Evolutionary conservation across 2,329 filamentous ascomycete species (phyloP), one percentile per base, ranked within the genome.

Genomic region (Penicillium verrucosum): DNA sequence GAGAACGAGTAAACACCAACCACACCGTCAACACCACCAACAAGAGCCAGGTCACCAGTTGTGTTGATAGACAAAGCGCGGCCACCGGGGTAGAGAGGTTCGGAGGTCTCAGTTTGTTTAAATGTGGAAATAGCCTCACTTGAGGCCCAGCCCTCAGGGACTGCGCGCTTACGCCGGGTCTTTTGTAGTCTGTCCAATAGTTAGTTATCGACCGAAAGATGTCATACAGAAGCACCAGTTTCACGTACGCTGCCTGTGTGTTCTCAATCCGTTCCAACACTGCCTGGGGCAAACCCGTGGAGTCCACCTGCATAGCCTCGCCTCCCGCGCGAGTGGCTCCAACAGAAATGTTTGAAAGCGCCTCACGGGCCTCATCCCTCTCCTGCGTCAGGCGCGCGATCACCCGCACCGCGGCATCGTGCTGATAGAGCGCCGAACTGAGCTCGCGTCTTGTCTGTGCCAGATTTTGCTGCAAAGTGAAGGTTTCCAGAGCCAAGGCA

Each of bases 401-500:
- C 47, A 99, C 94, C 61, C 94, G 84, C 48, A 96, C 87, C n/a
- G 94, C 94, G 2, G 94, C 93, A 80, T 99, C 94, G 68, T 97
- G 90, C 77, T 97, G 93, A 77, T 99, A 99, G 25, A 99, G 82
- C 0, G 94, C 90, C 1, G 91, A 94, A 55, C 91, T 91, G 55
- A 99, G 85, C 79, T 99, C 94, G 77, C 97, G 92, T 63, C 93
- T 83, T 41, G 92, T 96, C 72, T 96, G 90, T 50, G 88, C 83
- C 60, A 99, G 81, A 71, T 96, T 91, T 74, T 97, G 90, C 77
- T 90, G 89, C 58, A 97, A 79, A 65, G 90, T 94, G 74, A 92
- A 97, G 49, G 91, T 90, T 78, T 99, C 94, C 36, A 97, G 81
- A 12, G 93, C 90, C 43, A 97, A 79, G 9, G 92, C 88, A 73